phyloP scores from a whole-genome alignment of 305 asterid genomes.

The Petunia hybrid region DNA sequence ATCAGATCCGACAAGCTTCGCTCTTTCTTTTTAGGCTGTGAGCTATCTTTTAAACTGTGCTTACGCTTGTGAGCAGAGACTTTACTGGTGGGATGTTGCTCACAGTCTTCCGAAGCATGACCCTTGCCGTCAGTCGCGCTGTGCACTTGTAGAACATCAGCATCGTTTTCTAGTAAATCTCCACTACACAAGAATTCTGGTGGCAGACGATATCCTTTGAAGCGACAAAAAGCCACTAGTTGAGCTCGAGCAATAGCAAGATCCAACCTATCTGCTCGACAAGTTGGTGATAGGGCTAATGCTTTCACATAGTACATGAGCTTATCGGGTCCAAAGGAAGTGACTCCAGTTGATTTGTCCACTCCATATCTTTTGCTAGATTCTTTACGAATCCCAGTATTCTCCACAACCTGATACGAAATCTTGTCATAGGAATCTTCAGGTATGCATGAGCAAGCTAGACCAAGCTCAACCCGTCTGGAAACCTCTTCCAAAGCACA shows the following conservation, averaged over 20 bases:
- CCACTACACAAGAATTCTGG: slow-evolving; percentile 53
- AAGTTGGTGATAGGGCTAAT: slow-evolving; percentile 64
- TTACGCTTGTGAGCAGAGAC: slow-evolving; percentile 48
- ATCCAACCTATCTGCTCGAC: slow-evolving; percentile 63
- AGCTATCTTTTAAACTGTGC: slow-evolving; percentile 50
- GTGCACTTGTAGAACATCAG: slow-evolving; percentile 34
- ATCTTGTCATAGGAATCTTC: slow-evolving; percentile 56
- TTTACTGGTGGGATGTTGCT: slow-evolving; percentile 30
- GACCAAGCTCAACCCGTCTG: slow-evolving; percentile 80
- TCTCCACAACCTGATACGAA: slow-evolving; percentile 74
- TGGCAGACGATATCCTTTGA: slow-evolving; percentile 66
- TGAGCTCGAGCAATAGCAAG: slow-evolving; percentile 75
- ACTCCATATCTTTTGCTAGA: slow-evolving; percentile 71
- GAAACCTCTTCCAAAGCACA: slow-evolving; percentile 89
- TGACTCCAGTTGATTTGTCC: slow-evolving; percentile 64
- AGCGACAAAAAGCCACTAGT: slow-evolving; percentile 66
- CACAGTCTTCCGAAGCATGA: slow-evolving; percentile 32
- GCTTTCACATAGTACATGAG: slow-evolving; percentile 63
- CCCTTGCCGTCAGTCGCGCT: slow-evolving; percentile 37
- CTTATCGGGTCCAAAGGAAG: slow-evolving; percentile 70
- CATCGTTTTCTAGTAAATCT: slow-evolving; percentile 59
- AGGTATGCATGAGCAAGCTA: slow-evolving; percentile 78
- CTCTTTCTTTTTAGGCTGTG: slow-evolving; percentile 62
- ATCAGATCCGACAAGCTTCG: slow-evolving; percentile 66
- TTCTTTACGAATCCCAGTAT: slow-evolving; percentile 83